These are phyloP conservation scores for Phellopilus nigrolimitatus DNA, from an alignment of 1,284 basidiomycete genomes.

Conservation along the genomic window DNA sequence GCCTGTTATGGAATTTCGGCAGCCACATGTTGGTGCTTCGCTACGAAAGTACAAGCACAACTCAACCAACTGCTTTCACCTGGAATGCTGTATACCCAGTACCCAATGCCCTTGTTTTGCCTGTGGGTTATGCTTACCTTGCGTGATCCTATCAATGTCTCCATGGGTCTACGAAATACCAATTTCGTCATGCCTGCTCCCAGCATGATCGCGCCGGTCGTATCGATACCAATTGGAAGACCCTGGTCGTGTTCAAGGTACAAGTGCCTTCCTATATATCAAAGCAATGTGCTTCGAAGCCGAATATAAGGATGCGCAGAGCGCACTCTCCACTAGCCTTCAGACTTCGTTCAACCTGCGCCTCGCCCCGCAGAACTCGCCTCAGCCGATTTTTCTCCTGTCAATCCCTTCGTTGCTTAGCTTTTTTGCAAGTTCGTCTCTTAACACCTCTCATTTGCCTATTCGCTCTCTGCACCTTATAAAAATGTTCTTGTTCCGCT, in stretches of 20 bases:
- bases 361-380: neutral
- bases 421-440: slow-evolving; percentile 1
- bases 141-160: neutral
- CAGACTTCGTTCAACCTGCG: slow-evolving; percentile 8
- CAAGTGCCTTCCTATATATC: neutral
- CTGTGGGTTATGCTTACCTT: neutral
- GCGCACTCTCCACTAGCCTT: neutral
- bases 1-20: neutral
- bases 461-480: slow-evolving; percentile 3
- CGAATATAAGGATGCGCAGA: slow-evolving; percentile 7
- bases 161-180: neutral
- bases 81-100: slow-evolving; percentile 2
- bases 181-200: neutral
- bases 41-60: slow-evolving; percentile 15
- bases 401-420: neutral
- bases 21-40: neutral
- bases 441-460: neutral
- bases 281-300: neutral
- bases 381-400: neutral
- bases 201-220: neutral
- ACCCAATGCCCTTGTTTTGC: slow-evolving; percentile 16
- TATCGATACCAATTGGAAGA: slow-evolving; percentile 1
- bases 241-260: neutral
- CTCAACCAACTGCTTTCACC: neutral
- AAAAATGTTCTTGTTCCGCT: slow-evolving; percentile 15